A percentile compares a stretch with the other conserved stretches of the same genome.
These are phyloP conservation scores for Pythium graminicola DNA, from an alignment of 352 stramenopile genomes.

Conservation along the genomic window DNA sequence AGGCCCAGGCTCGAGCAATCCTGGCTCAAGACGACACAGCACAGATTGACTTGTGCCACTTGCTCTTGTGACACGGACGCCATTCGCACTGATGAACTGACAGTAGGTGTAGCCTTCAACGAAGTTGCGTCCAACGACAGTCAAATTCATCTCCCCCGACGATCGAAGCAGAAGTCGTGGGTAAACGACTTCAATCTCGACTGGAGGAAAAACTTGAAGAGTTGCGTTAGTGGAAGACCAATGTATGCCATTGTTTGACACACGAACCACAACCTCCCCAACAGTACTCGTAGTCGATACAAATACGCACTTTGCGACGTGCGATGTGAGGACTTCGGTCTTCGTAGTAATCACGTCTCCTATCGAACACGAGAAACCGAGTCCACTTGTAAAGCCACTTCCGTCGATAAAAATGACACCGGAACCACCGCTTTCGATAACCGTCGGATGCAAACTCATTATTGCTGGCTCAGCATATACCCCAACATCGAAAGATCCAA, in stretches of 20 bases:
- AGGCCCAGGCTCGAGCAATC: not conserved
- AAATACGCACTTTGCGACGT: not conserved
- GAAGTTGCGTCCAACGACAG: constrained; percentile 13
- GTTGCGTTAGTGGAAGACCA: constrained; percentile 1
- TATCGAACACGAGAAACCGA: constrained; percentile 9
- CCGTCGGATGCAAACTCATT: not conserved
- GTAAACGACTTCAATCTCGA: not conserved
- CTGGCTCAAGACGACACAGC: constrained; percentile 3
- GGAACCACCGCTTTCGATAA: not conserved
- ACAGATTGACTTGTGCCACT: not conserved
- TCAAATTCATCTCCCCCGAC: not conserved
- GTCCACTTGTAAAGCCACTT: constrained; percentile 6
- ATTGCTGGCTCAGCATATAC: constrained; percentile 9
- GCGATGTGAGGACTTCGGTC: not conserved
- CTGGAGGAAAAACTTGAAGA: constrained; percentile 4
- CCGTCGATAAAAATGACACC: constrained; percentile 1
- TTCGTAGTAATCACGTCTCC: not conserved
- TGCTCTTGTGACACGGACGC: not conserved
- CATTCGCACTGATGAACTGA: constrained; percentile 2
- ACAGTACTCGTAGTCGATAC: not conserved
- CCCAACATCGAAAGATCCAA: not conserved
- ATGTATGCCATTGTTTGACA: constrained; percentile 15
- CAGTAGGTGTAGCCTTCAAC: constrained; percentile 11
- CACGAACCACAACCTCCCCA: constrained; percentile 6
- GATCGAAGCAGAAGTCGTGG: constrained; percentile 3